Evolutionary conservation across 1,284 basidiomycete species (phyloP).

Genomic region (Naganishia sp.): DNA sequence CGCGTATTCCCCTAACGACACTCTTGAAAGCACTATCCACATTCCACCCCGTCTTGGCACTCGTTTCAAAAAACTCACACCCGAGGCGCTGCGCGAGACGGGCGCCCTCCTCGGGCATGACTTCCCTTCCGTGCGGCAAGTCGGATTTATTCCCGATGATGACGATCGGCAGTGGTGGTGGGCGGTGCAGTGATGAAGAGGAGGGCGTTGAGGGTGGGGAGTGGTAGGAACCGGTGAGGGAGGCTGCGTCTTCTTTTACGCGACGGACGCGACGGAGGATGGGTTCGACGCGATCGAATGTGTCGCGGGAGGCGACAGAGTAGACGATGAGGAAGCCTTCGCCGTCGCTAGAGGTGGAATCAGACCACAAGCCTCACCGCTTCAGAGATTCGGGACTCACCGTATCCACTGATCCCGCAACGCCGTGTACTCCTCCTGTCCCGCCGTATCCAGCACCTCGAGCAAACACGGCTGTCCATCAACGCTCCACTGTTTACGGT

Average conservation of each 20-base stretch:
- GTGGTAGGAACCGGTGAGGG: slow-evolving; percentile 50
- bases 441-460: slow-evolving; percentile 90
- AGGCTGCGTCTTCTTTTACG: slow-evolving; percentile 79
- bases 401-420: slow-evolving; percentile 98
- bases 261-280: slow-evolving; percentile 93
- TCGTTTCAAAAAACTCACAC: slow-evolving; percentile 95
- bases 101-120: slow-evolving; percentile 83
- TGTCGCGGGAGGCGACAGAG: slow-evolving; percentile 91
- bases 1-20: slow-evolving; percentile 78
- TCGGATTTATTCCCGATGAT: slow-evolving; percentile 92
- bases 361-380: background rate
- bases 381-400: slow-evolving; percentile 52
- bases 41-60: slow-evolving; percentile 91
- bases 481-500: slow-evolving; percentile 86
- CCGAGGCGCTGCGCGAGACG: slow-evolving; percentile 82
- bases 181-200: slow-evolving; percentile 18
- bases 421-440: slow-evolving; percentile 95
- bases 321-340: slow-evolving; percentile 99
- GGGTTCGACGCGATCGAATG: slow-evolving; percentile 90
- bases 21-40: slow-evolving; percentile 92
- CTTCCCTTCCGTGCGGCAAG: slow-evolving; percentile 77
- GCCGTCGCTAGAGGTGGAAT: slow-evolving; percentile 69
- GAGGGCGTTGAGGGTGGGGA: slow-evolving; percentile 23
- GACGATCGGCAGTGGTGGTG: slow-evolving; percentile 58
- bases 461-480: slow-evolving; percentile 89